Evolutionary conservation across 495 filamentous ascomycete genomes (phyloP).

Genomic region (Penicillium manginii): DNA sequence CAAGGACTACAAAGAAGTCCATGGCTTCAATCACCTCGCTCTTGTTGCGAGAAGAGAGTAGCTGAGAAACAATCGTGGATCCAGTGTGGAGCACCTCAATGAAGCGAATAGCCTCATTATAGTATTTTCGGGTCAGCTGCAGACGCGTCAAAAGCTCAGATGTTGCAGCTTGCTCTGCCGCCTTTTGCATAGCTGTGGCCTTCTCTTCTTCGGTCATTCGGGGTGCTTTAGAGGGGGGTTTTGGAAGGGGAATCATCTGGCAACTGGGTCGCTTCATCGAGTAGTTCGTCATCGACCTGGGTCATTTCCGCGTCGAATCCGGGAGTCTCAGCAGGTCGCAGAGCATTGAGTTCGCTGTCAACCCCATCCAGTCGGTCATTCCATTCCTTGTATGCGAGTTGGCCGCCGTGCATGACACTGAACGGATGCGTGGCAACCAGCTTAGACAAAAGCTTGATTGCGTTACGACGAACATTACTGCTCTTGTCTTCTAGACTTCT

Average conservation of each 20-base stretch:
- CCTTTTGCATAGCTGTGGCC: constrained; percentile 59
- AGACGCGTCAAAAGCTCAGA: constrained; percentile 83
- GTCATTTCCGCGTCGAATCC: constrained; percentile 66
- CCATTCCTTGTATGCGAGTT: constrained; percentile 85
- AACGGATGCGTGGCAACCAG: constrained; percentile 94
- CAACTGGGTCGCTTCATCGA: constrained; percentile 87
- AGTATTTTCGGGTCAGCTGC: constrained; percentile 87
- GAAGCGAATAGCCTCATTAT: constrained; percentile 88
- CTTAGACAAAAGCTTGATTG: constrained; percentile 86
- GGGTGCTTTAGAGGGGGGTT: constrained; percentile 64
- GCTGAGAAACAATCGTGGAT: constrained; percentile 75
- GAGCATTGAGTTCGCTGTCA: constrained; percentile 75
- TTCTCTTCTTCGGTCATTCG: constrained; percentile 63
- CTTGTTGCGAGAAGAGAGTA: constrained; percentile 93
- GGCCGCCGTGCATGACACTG: constrained; percentile 85
- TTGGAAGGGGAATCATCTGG: constrained; percentile 65
- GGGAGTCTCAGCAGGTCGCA: constrained; percentile 78
- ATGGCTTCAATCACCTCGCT: constrained; percentile 98
- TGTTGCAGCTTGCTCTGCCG: constrained; percentile 70
- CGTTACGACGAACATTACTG: constrained; percentile 93
- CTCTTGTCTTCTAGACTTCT: constrained; percentile 96
- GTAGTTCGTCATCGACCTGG: constrained; percentile 72
- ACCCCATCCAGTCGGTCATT: constrained; percentile 74
- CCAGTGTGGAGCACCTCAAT: constrained; percentile 90
- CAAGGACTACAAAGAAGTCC: constrained; percentile 94